Percentiles rank a stretch among this genome's conserved stretches.
phyloP scores from a whole-genome alignment of 78 protist species.

The Speleostelium caveatum region DNA sequence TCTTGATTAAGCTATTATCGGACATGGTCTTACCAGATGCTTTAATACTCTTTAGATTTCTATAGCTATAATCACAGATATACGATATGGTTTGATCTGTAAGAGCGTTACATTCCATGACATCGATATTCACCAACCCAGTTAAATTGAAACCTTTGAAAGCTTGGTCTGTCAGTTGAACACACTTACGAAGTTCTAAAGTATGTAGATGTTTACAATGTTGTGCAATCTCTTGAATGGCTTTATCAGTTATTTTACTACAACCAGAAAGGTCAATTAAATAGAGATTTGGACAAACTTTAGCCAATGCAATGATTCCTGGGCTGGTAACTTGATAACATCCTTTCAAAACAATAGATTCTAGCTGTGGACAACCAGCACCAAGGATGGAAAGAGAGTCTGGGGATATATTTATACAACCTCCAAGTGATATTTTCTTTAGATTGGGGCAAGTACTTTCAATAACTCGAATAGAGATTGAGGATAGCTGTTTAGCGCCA shows the following conservation, averaged over 20 bases:
- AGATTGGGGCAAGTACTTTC: constrained; percentile 24
- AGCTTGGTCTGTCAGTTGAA: constrained; percentile 45
- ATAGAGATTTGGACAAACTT: constrained; percentile 56
- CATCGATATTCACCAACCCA: constrained; percentile 30
- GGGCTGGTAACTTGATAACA: constrained; percentile 35
- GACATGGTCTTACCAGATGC: constrained; percentile 37
- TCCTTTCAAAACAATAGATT: constrained; percentile 2
- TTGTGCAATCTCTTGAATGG: constrained; percentile 55
- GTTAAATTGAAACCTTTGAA: constrained; percentile 43
- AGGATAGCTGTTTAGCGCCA: constrained; percentile 19
- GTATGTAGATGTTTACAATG: constrained; percentile 39
- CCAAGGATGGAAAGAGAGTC: constrained; percentile 31
- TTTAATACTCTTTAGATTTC: background rate
- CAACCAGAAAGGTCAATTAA: constrained; percentile 59
- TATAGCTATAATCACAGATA: constrained; percentile 19
- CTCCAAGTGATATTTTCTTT: constrained; percentile 29
- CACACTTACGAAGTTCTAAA: constrained; percentile 48
- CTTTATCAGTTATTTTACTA: constrained; percentile 30
- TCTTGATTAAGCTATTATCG: constrained; percentile 8
- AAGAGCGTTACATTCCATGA: constrained; percentile 33
- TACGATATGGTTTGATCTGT: constrained; percentile 13
- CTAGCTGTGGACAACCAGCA: constrained; percentile 26
- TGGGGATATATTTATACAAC: constrained; percentile 26
- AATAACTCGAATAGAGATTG: background rate
- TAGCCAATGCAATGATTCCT: constrained; percentile 21